Evolutionary conservation across 441 rosid genomes (phyloP).

Genomic region (Flueggea neowawraea): DNA sequence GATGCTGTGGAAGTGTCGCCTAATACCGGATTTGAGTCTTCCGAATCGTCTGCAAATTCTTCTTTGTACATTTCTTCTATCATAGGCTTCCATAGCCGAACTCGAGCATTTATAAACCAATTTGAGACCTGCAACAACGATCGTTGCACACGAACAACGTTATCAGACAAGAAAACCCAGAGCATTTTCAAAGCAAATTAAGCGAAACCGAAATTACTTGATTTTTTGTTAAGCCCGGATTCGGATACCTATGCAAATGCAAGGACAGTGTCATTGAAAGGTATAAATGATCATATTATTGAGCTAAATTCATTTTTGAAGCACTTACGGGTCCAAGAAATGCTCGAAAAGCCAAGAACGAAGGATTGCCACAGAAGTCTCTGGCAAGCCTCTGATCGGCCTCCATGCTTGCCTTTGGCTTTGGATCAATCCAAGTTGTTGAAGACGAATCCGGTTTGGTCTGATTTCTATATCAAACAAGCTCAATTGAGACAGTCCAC

Average conservation of each 20-base stretch:
- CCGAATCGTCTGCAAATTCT: slow-evolving; percentile 70
- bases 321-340: slow-evolving; percentile 83
- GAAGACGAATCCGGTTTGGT: slow-evolving; percentile 46
- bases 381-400: slow-evolving; percentile 86
- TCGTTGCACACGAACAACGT: not conserved
- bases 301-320: slow-evolving; percentile 1
- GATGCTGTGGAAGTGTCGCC: slow-evolving; percentile 34
- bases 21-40: slow-evolving; percentile 46
- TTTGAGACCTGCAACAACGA: slow-evolving; percentile 62
- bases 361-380: slow-evolving; percentile 70
- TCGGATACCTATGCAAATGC: slow-evolving; percentile 54
- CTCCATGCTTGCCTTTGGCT: slow-evolving; percentile 78
- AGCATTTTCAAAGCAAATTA: not conserved
- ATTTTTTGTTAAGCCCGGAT: slow-evolving; percentile 76
- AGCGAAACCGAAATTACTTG: slow-evolving; percentile 39
- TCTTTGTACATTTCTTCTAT: slow-evolving; percentile 91
- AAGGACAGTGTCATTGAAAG: not conserved
- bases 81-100: slow-evolving; percentile 93
- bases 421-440: slow-evolving; percentile 67
- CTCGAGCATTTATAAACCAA: slow-evolving; percentile 91
- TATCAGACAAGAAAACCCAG: not conserved
- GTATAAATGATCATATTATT: not conserved
- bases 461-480: slow-evolving; percentile 51
- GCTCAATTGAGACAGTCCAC: slow-evolving; percentile 58
- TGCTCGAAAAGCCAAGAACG: slow-evolving; percentile 94